Evolutionary conservation across 2,329 filamentous ascomycete species (phyloP).

Genomic region (Periconia sp.): DNA sequence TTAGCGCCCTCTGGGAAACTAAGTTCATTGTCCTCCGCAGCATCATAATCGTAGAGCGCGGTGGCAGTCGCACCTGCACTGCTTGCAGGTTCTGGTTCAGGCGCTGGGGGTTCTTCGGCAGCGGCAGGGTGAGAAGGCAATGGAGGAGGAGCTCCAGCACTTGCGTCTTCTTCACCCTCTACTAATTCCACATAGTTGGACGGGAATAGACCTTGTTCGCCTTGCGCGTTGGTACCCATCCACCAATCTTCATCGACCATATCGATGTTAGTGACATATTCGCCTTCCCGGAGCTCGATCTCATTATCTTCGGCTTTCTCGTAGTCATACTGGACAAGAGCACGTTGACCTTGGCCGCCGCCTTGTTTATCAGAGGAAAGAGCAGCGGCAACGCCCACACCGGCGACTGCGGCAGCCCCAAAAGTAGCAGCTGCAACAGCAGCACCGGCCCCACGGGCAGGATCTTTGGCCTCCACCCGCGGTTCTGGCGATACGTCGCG

Average conservation of each 20-base stretch:
- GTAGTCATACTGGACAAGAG: conserved; percentile 89
- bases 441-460: conserved; percentile 56
- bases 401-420: conserved; percentile 46
- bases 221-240: conserved; percentile 85
- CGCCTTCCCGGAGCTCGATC: conserved; percentile 84
- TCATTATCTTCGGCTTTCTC: conserved; percentile 98
- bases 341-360: conserved; percentile 65
- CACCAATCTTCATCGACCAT: conserved; percentile 99
- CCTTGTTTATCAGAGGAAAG: conserved; percentile 42
- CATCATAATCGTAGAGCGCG: conserved; percentile 94
- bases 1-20: conserved; percentile 89
- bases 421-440: conserved; percentile 49
- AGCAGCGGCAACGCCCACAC: conserved; percentile 45
- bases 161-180: conserved; percentile 56
- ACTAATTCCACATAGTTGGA: conserved; percentile 95
- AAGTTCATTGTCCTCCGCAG: conserved; percentile 84
- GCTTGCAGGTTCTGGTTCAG: conserved; percentile 36
- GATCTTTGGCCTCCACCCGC: conserved; percentile 57
- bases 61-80: conserved; percentile 69
- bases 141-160: conserved; percentile 35
- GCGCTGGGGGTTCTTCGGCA: conserved; percentile 34
- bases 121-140: conserved; percentile 47
- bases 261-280: conserved; percentile 87
- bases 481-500: conserved; percentile 67
- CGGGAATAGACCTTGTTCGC: conserved; percentile 89